These are phyloP conservation scores for Metschnikowia cubensis DNA, from an alignment of 805 yeast species.

Conservation along the genomic window DNA sequence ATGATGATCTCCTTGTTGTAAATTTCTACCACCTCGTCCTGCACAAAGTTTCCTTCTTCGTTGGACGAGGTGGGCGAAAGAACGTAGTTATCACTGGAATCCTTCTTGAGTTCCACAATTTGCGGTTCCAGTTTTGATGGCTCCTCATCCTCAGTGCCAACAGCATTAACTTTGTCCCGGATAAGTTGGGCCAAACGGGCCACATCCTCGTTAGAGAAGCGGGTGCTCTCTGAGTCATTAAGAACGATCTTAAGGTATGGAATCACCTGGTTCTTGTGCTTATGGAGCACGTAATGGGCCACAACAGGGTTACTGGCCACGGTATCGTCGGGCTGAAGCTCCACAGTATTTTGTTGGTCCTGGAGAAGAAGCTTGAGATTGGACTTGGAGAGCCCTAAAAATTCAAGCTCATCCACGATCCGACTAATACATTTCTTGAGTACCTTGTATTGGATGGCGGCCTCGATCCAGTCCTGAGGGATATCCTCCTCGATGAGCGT, in stretches of 20 bases:
- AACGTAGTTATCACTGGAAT: constrained; percentile 24
- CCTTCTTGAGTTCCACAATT: constrained; percentile 28
- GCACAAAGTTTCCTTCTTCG: not conserved
- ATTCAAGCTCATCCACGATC: constrained; percentile 60
- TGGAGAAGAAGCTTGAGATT: constrained; percentile 36
- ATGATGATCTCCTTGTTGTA: constrained; percentile 36
- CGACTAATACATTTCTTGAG: constrained; percentile 62
- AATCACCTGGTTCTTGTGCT: constrained; percentile 25
- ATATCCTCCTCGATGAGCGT: constrained; percentile 55
- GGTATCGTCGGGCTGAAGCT: constrained; percentile 31
- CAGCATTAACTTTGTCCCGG: constrained; percentile 24
- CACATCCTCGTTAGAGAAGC: constrained; percentile 29
- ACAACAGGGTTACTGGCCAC: constrained; percentile 36
- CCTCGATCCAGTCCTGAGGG: constrained; percentile 64
- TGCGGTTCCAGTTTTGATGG: constrained; percentile 7
- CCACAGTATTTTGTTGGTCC: constrained; percentile 27
- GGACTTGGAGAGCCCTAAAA: constrained; percentile 53
- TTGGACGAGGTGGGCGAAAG: constrained; percentile 25
- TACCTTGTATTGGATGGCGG: constrained; percentile 69
- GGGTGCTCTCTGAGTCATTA: constrained; percentile 25
- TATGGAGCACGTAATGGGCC: constrained; percentile 40
- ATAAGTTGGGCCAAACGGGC: constrained; percentile 27
- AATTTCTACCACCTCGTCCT: constrained; percentile 12
- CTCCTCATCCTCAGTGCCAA: constrained; percentile 21
- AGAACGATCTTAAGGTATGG: constrained; percentile 39